These are phyloP conservation scores for Cicer bijugum DNA, from an alignment of 306 rosid species.

Conservation along the genomic window DNA sequence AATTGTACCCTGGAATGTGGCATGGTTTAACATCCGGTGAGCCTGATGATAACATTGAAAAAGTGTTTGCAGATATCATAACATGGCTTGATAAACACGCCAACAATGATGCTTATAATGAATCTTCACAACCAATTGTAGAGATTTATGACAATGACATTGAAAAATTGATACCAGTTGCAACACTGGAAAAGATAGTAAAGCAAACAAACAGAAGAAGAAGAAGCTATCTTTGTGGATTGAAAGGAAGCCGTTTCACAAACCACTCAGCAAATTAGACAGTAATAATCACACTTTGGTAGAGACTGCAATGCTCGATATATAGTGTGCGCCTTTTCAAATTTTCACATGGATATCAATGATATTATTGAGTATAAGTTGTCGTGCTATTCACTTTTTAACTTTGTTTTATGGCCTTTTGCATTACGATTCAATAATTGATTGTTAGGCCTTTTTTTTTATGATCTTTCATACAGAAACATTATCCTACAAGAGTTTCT, in stretches of 20 bases:
- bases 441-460: background rate
- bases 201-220: conserved; percentile 8
- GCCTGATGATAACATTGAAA: conserved; percentile 76
- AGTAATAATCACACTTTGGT: background rate
- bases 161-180: conserved; percentile 38
- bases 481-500: background rate
- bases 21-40: conserved; percentile 87
- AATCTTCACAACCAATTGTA: conserved; percentile 30
- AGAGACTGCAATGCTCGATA: background rate
- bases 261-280: conserved; percentile 58
- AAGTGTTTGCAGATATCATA: conserved; percentile 69
- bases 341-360: background rate
- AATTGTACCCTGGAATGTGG: conserved; percentile 90
- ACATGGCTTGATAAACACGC: conserved; percentile 69
- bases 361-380: too few relatives aligned
- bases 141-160: conserved; percentile 5
- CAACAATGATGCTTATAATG: conserved; percentile 5
- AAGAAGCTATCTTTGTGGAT: conserved; percentile 70
- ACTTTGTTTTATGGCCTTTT: background rate
- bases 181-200: conserved; percentile 25
- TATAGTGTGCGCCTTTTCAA: background rate
- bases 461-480: background rate
- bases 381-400: background rate
- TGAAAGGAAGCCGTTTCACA: conserved; percentile 57
- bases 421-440: background rate